These are phyloP conservation scores for Micractinium conductrix DNA, from an alignment of 139 green algal genomes.

Conservation along the genomic window DNA sequence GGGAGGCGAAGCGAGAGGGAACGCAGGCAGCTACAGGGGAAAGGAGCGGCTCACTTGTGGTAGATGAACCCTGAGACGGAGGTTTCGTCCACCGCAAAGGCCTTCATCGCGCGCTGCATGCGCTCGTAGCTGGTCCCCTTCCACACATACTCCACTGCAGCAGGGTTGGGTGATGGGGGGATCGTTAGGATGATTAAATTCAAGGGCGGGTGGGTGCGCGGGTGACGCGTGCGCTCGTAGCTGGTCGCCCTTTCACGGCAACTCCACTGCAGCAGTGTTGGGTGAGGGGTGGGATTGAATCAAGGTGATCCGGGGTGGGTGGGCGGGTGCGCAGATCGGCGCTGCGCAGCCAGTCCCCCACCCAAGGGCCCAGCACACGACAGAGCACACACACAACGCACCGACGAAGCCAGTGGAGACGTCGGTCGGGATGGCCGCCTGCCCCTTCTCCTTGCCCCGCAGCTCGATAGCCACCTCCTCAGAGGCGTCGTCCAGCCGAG, in stretches of 20 bases:
- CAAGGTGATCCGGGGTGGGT: not conserved
- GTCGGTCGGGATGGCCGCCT: conserved; percentile 55
- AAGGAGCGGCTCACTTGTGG: conserved; percentile 49
- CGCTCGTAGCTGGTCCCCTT: conserved; percentile 92
- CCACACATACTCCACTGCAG: conserved; percentile 83
- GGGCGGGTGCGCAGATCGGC: not conserved
- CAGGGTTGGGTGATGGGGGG: not conserved
- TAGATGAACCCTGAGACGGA: conserved; percentile 78
- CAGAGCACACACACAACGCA: not conserved
- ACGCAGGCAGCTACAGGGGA: not conserved
- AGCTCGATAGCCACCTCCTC: conserved; percentile 92
- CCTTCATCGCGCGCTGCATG: conserved; percentile 89
- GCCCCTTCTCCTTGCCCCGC: conserved; percentile 39
- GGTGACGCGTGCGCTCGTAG: too few relatives aligned
- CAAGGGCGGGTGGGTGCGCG: not conserved
- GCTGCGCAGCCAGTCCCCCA: not conserved
- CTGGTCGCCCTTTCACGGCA: not conserved
- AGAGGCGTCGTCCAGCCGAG: conserved; percentile 76
- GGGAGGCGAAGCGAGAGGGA: not conserved
- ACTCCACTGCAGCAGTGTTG: not conserved
- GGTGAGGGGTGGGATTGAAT: not conserved
- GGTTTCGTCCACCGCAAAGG: conserved; percentile 91
- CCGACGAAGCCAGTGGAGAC: conserved; percentile 77
- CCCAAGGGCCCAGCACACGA: not conserved
- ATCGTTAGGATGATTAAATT: not conserved